phyloP scores from a whole-genome alignment of 192 early-diverging fungal species.

The Coemansia aciculifera region DNA sequence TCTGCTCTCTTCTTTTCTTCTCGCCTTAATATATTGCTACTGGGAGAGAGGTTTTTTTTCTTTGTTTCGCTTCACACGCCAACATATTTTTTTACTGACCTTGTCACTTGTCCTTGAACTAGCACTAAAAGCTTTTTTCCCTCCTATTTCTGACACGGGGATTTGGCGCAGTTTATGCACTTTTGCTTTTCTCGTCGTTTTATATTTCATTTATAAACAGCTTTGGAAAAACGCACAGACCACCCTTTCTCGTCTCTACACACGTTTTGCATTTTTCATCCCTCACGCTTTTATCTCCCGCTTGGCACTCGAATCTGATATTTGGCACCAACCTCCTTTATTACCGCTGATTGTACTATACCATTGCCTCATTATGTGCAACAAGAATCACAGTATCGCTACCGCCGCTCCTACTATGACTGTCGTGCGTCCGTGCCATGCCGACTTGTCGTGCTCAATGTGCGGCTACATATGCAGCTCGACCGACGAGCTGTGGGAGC shows the following conservation, averaged over 20 bases:
- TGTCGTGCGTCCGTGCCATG: conserved; percentile 11
- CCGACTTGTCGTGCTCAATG: conserved; percentile 37
- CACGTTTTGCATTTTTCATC: conserved; percentile 3
- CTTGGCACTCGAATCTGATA: background rate
- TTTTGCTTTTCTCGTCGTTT: background rate
- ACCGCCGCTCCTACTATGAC: background rate
- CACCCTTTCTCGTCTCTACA: conserved; percentile 12
- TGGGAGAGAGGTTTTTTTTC: background rate
- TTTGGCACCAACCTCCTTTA: background rate
- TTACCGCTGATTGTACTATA: background rate
- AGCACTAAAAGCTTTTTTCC: background rate
- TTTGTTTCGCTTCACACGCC: background rate
- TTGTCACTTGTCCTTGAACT: background rate
- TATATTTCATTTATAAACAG: background rate
- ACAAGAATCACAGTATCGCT: background rate
- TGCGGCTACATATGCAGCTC: conserved; percentile 42
- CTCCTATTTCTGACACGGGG: background rate
- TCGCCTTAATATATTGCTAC: background rate
- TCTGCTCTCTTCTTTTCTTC: background rate
- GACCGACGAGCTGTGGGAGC: conserved; percentile 53
- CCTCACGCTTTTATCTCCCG: background rate
- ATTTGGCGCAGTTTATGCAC: background rate
- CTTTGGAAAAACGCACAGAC: conserved; percentile 21
- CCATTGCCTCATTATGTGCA: background rate
- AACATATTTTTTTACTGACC: background rate